A percentile compares a stretch with the other conserved stretches of the same genome.
Conservation (phyloP, 768 basidiomycete species). For the Phaffia tasmanica region DNA sequence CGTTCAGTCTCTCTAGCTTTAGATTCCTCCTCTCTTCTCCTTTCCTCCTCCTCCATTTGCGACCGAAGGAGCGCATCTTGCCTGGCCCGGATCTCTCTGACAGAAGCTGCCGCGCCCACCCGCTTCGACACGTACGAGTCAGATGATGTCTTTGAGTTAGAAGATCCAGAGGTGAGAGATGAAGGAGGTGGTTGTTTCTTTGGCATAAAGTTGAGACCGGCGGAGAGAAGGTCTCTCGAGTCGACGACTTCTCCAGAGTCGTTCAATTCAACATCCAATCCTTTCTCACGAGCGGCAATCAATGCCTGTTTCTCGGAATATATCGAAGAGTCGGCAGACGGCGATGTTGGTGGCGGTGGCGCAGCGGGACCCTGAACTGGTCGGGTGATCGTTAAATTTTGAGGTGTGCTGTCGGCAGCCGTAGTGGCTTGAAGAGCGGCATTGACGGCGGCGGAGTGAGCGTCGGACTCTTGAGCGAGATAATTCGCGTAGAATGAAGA, state of each 20-base stretch:
- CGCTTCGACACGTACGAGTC: constrained; percentile 43
- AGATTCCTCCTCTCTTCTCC: constrained; percentile 48
- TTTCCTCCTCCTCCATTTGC: constrained; percentile 66
- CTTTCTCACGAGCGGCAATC: constrained; percentile 43
- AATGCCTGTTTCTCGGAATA: constrained; percentile 58
- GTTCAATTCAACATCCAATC: constrained; percentile 81
- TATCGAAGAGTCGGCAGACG: constrained; percentile 62
- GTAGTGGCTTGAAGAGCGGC: constrained; percentile 43
- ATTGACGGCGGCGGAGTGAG: constrained; percentile 74
- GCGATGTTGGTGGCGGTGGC: constrained; percentile 60
- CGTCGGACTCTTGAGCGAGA: constrained; percentile 35
- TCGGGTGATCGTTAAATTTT: constrained; percentile 37
- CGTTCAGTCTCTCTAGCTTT: constrained; percentile 46
- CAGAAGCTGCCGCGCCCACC: constrained; percentile 68
- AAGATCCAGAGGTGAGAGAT: constrained; percentile 40
- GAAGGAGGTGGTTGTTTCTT: constrained; percentile 43
- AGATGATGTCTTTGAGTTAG: constrained; percentile 9
- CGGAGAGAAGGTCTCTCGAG: constrained; percentile 78
- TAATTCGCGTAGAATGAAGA: constrained; percentile 62
- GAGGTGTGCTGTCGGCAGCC: constrained; percentile 25
- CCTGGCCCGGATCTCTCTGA: constrained; percentile 71
- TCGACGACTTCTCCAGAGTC: constrained; percentile 97
- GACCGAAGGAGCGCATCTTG: constrained; percentile 62
- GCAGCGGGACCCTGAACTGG: constrained; percentile 45
- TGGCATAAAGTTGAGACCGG: constrained; percentile 74